Evolutionary conservation across 2,329 filamentous ascomycete genomes (phyloP).

Genomic region (Diaporthe capsici): DNA sequence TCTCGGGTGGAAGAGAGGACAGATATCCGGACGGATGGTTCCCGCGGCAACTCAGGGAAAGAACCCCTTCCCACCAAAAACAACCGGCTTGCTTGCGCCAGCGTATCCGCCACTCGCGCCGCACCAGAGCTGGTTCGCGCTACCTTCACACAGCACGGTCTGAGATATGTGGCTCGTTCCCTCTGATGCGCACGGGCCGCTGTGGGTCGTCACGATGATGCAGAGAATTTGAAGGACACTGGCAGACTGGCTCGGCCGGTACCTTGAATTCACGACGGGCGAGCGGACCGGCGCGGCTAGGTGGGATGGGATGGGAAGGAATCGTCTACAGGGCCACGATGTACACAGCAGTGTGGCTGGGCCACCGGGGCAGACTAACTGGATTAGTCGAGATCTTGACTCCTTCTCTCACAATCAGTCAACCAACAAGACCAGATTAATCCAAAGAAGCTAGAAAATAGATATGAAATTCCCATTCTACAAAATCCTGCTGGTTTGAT

Average conservation of each 20-base stretch:
- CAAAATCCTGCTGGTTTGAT: neutral
- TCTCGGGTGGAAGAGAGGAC: neutral
- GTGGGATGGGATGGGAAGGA: slow-evolving; percentile 13
- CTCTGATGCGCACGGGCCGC: slow-evolving; percentile 4
- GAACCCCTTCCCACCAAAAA: slow-evolving; percentile 14
- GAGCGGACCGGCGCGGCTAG: slow-evolving; percentile 18
- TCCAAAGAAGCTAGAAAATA: slow-evolving; percentile 7
- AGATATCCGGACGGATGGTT: neutral
- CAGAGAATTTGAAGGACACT: neutral
- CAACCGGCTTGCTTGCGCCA: neutral
- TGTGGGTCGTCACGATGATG: neutral
- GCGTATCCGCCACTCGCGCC: neutral
- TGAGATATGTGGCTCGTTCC: slow-evolving; percentile 9
- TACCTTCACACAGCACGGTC: slow-evolving; percentile 1
- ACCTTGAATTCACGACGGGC: neutral
- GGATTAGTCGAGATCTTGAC: slow-evolving; percentile 21
- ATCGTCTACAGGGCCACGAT: slow-evolving; percentile 3
- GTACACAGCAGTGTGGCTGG: slow-evolving; percentile 21
- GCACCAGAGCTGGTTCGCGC: slow-evolving; percentile 23
- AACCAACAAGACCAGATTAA: slow-evolving; percentile 10
- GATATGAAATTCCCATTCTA: slow-evolving; percentile 4
- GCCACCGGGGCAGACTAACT: slow-evolving; percentile 26
- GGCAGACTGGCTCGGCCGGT: slow-evolving; percentile 15
- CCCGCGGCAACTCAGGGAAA: slow-evolving; percentile 1
- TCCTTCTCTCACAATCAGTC: neutral